Evolutionary conservation across 345 rosid species (phyloP), one percentile per base, ranked within the genome.

Genomic region (Hibiscus tridactylites): DNA sequence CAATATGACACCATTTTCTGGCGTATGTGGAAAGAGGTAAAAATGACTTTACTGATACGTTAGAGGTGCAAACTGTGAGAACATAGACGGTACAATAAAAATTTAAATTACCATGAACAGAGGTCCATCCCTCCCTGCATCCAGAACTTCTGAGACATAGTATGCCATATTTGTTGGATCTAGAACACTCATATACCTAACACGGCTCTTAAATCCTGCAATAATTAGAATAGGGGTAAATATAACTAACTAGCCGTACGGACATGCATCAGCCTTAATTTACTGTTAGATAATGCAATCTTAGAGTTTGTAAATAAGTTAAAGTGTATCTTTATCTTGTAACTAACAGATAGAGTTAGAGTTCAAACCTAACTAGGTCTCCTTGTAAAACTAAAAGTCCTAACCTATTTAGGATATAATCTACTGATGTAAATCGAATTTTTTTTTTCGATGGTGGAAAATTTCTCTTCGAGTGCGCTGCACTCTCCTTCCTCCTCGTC

Each of bases 161-260:
- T 82, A 86, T 71, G 87, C 82, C 88, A 78, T 88, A 78, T 71
- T 86, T 64, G 85, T 80, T 73, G 99, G 99, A 79, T 96, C 98
- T 74, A 96, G 71, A 58, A 91, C 85, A 52, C 80, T 96, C 42
- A 84, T 78, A 78, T 92, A 96, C 80, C 74, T 88, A 73, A 91
- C 99, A 69, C 95, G 88, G 78, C 98, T 96, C 76, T 83, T 88
- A 81, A 86, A 96, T 70, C 99, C 99, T 96, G 95, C 85, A 91
- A 76, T 75, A 68, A 63, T 67, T 21, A 69, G 35, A 71, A 73
- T 56, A 78, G 3, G 33, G 9, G 33, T 77, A n/a, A 75, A 19
- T 71, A 76, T 28, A 63, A 15, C 24, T 61, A 8, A 58, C 58
- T 35, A 12, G 24, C 24, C 37, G 35, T 39, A 29, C 12, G 66